Evolutionary conservation across 179 eudicot genomes (phyloP).

Genomic region (Heliamphora pulchella): DNA sequence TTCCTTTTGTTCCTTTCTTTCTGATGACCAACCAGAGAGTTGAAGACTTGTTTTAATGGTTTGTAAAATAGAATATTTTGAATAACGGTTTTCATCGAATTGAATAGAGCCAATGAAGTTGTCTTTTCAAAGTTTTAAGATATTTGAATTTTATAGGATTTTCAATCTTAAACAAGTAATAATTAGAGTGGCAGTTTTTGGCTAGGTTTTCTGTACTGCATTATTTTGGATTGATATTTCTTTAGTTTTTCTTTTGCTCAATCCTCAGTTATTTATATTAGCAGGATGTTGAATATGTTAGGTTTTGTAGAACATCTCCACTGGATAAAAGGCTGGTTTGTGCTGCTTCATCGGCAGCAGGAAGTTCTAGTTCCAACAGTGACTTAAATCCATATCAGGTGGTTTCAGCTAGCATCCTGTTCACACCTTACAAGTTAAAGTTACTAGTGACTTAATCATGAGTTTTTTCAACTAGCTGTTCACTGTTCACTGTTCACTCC

Average conservation of each 20-base stretch:
- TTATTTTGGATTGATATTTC: background rate
- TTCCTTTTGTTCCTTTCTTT: no score
- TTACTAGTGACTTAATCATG: background rate
- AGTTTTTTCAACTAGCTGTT: conserved; percentile 8
- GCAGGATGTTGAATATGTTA: conserved; percentile 17
- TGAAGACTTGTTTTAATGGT: no score
- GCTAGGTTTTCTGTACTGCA: no score
- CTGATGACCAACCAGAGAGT: no score
- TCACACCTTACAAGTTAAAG: background rate
- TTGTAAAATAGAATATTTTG: no score
- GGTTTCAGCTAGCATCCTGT: background rate
- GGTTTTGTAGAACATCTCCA: conserved; percentile 30
- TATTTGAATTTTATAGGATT: no score
- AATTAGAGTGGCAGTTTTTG: no score
- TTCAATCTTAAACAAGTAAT: no score
- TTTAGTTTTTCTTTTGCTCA: background rate
- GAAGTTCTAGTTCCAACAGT: conserved; percentile 52
- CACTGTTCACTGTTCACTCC: no score
- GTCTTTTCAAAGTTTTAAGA: no score
- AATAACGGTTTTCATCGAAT: no score
- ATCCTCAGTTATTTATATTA: background rate
- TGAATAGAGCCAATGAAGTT: no score
- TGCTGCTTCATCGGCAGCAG: conserved; percentile 77
- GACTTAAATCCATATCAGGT: conserved; percentile 79
- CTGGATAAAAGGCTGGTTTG: conserved; percentile 30